Conservation (phyloP, 2,329 filamentous ascomycete genomes). For the Raffaelea arxii region DNA sequence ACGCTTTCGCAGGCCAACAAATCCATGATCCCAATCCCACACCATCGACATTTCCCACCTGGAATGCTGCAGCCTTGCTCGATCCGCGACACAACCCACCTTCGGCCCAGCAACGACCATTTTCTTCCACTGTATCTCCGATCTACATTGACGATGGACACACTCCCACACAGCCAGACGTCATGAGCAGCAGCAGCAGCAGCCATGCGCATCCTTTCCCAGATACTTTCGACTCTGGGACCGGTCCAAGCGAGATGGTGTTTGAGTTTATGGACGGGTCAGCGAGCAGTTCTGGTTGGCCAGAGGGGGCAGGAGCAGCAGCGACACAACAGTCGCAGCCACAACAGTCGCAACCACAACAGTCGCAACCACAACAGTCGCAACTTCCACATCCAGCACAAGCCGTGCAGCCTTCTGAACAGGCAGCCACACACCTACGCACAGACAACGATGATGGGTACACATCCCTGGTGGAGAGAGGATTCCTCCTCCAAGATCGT, state of each 20-base stretch:
- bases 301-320: slow-evolving; percentile 8
- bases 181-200: not conserved
- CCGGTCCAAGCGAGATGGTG: not conserved
- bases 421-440: not conserved
- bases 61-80: slow-evolving; percentile 26
- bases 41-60: slow-evolving; percentile 15
- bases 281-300: slow-evolving; percentile 18
- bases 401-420: not conserved
- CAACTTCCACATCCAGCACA: too few species aligned
- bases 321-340: too few species aligned
- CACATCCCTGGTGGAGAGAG: slow-evolving; percentile 60
- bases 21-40: slow-evolving; percentile 5
- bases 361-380: too few species aligned
- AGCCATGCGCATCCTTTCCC: not conserved
- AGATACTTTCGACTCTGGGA: not conserved
- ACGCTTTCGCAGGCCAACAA: slow-evolving; percentile 18
- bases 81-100: slow-evolving; percentile 6
- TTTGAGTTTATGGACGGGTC: slow-evolving; percentile 14
- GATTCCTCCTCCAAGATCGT: slow-evolving; percentile 67
- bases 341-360: too few species aligned
- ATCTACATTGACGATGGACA: too few species aligned
- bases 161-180: not conserved
- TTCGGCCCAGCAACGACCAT: not conserved
- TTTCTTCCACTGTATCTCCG: too few species aligned
- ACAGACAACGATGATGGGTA: slow-evolving; percentile 28